Evolutionary conservation across 2,329 filamentous ascomycete genomes (phyloP).

Genomic region (Fusarium beomiforme): DNA sequence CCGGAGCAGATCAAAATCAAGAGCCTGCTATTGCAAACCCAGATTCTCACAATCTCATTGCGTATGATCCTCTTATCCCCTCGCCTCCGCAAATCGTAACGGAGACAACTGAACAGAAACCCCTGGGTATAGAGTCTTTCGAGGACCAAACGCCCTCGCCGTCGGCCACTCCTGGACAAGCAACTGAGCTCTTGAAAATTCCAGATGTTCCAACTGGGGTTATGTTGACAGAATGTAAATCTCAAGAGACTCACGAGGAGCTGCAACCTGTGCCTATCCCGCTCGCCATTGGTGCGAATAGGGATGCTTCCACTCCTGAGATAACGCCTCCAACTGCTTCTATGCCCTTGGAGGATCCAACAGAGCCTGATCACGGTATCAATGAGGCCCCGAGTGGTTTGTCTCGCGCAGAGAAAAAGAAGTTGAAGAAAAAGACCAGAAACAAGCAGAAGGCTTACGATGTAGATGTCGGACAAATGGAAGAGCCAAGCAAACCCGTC

Average conservation of each 20-base stretch:
- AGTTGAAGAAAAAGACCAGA: conserved; percentile 1
- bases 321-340: neutral
- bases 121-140: neutral
- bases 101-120: neutral
- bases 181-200: neutral
- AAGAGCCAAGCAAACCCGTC: neutral
- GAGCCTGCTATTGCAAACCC: neutral
- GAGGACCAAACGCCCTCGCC: neutral
- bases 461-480: neutral
- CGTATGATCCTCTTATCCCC: neutral
- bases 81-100: neutral
- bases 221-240: neutral
- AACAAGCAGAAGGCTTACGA: neutral
- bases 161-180: neutral
- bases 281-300: neutral
- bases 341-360: neutral
- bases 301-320: neutral
- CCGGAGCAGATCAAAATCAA: neutral
- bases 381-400: neutral
- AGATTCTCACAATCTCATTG: neutral
- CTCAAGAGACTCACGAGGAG: neutral
- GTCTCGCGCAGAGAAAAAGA: conserved; percentile 17
- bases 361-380: neutral
- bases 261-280: neutral
- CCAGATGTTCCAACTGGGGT: neutral